Base-by-base conservation (phyloP, 2,329 filamentous ascomycete species). In the Madurella mycetomatis region DNA sequence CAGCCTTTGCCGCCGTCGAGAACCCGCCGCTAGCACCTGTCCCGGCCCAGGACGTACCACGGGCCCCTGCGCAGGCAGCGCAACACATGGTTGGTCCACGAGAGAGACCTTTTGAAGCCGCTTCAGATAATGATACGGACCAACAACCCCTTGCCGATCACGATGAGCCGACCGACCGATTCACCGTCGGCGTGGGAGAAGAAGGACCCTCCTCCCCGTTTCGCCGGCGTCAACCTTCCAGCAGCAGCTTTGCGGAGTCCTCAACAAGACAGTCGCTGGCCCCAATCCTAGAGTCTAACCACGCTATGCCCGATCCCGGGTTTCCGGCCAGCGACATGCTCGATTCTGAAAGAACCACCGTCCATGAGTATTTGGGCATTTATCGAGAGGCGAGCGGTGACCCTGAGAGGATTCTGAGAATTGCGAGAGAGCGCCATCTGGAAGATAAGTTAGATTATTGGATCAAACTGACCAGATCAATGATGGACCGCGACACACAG, bases 371-470 rank as follows among this genome's bases (percentile, higher is more conserved):
- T 67, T 72, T 79, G 60, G 76, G 73, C 52, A 84, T 81, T 39
- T 85, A 83, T 68, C 74, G 77, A 41, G 79, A 80, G 52, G 83
- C 83, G 1, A 76, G 77, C 42, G 84, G 84, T 4, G 77, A 87
- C 60, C 77, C 78, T 0, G 74, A 80, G 37, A 77, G 76, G 55
- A 82, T 88, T 25, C 60, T 86, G 2, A 72, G 76, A 41, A 82
- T 88, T 18, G 83, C 87, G 32, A 76, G 79, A 40, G 77, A 82
- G 39, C 83, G 87, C 61, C 76, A 79, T 4, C 74, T 82, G 2
- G 75, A 80, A 52, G 79, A 82, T 11, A 78, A 80, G 47, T 74
- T 88, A 34, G 72, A 74, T 11, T 82, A 83, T 66, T 82, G 84
- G 74, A 75, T 86, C 11, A 73, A 76, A 32, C 72, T 81, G 19